Base-by-base conservation (phyloP, 1,284 basidiomycete genomes). In the Naganishia albida region DNA sequence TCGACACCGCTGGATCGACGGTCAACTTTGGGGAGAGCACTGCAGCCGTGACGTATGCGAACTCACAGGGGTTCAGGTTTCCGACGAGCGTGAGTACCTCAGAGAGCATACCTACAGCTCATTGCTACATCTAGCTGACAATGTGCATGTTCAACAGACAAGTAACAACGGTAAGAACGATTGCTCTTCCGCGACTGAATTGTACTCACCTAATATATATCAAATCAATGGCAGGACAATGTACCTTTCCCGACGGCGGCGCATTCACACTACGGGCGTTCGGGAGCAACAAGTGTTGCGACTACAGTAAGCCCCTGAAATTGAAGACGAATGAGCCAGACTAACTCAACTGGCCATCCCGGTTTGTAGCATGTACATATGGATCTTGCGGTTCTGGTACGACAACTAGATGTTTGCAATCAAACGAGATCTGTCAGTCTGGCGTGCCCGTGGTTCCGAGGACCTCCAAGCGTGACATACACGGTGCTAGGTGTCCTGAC, bases 341-440 rank as follows among this genome's bases (percentile, higher is more conserved):
- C 34, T 20, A 25, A 43, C 18, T 26, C 39, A 30, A n/a, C 23
- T 38, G 12, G 16, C 23, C 16, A 18, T 7, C 56, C n/a, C n/a
- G n/a, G n/a, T n/a, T n/a, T n/a, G n/a, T 23, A 59, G 56, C 42
- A 18, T 49, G 56, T 59, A 39, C 44, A 12, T 49, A 30, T 13
- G 56, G 56, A 7, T 25, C 56, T 59, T 59, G 56, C 30, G 56
- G 56, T 7, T 26, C 42, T 4, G 56, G 56, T 6, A 30, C 40
- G 2, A 34, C 43, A 15, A 15, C 26, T 23, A 20, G 30, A 30
- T 59, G 56, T 39, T 12, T 59, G 28, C 28, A 59, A 23, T 12
- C 26, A 23, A 44, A 44, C 30, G 18, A 59, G n/a, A 38, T 59
- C 16, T 59, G 56, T 18, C 56, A 59, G 44, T 49, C 56, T 16